These are phyloP conservation scores for Penicillium daleae DNA, from an alignment of 495 filamentous ascomycete species.

Conservation along the genomic window DNA sequence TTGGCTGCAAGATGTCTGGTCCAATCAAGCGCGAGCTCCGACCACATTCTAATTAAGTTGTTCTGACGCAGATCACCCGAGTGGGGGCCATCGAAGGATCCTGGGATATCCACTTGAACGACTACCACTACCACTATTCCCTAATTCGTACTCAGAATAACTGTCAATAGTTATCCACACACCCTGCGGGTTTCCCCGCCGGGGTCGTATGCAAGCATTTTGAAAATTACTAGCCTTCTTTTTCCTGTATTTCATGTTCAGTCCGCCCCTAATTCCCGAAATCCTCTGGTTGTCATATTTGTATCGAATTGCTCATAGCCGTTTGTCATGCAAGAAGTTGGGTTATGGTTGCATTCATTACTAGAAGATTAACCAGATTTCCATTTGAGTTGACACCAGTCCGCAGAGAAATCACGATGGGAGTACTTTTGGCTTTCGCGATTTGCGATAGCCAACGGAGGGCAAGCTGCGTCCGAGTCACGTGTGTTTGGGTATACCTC, in stretches of 20 bases:
- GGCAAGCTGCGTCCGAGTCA: background rate
- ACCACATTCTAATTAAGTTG: background rate
- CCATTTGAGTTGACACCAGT: background rate
- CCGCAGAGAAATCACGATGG: background rate
- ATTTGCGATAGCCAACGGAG: background rate
- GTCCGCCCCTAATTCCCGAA: background rate
- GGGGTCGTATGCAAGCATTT: background rate
- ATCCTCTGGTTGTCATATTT: background rate
- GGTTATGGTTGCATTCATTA: background rate
- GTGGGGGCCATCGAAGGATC: background rate
- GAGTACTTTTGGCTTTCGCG: background rate
- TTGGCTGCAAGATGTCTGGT: background rate
- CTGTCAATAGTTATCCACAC: background rate
- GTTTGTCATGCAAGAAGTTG: background rate
- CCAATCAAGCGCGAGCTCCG: background rate
- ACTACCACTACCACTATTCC: background rate
- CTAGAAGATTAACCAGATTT: background rate
- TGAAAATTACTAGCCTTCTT: constrained; percentile 2
- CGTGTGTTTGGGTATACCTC: constrained; percentile 1
- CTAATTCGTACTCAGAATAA: background rate
- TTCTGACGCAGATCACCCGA: background rate
- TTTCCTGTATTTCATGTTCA: background rate
- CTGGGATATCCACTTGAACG: background rate
- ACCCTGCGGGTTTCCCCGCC: background rate
- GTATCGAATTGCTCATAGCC: background rate